Conservation (phyloP, 345 rosid species). For the Heritiera littoralis region DNA sequence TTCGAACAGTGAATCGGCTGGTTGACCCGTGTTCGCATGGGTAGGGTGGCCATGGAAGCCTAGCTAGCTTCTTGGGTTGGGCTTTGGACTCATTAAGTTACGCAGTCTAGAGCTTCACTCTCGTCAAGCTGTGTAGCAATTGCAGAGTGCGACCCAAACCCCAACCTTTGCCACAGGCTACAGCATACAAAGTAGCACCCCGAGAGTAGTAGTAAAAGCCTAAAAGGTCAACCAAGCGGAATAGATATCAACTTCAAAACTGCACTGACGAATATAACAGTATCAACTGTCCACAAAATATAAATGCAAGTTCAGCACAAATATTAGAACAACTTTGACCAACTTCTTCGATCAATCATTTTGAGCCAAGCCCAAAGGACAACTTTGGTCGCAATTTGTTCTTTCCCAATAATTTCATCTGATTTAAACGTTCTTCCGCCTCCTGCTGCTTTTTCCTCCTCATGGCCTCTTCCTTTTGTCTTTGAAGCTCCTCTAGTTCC, state of each 20-base stretch:
- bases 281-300: background rate
- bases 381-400: conserved; percentile 92
- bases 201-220: too few species aligned
- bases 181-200: background rate
- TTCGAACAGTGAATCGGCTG: too few species aligned
- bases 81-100: background rate
- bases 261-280: background rate
- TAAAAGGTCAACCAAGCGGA: background rate
- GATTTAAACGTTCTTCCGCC: conserved; percentile 85
- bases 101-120: background rate
- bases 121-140: background rate
- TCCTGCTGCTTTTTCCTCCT: conserved; percentile 84
- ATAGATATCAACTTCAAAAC: conserved; percentile 1
- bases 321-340: background rate
- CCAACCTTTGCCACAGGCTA: background rate
- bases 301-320: background rate
- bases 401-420: conserved; percentile 94
- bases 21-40: background rate
- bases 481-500: conserved; percentile 81
- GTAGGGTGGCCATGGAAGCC: background rate
- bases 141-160: too few species aligned
- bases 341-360: conserved; percentile 39
- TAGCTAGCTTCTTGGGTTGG: background rate
- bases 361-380: conserved; percentile 84
- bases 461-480: conserved; percentile 83